Evolutionary conservation across 768 basidiomycete species (phyloP), one percentile per base, ranked within the genome.

Genomic region (Auricularia sp.): DNA sequence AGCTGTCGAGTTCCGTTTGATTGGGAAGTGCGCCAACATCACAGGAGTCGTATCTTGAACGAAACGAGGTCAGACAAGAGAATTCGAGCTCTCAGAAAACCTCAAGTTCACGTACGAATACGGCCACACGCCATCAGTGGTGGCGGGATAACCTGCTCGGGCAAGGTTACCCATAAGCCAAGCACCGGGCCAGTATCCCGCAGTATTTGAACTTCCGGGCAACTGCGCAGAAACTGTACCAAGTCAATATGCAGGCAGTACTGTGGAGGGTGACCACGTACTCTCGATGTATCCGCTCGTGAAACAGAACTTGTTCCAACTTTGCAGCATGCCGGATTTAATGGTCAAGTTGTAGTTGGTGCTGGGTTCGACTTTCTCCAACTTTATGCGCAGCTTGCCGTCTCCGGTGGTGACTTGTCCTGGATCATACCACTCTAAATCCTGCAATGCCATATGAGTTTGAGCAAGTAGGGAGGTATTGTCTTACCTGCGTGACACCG

Each of bases 301-400:
- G 76, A 96, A 94, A 77, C 92, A 98, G 68, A 98, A 90, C 75
- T 96, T 94, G 76, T 97, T 97, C 91, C 72, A 70, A 42, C n/a
- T 82, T 82, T 33, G 84, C 76, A 91, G 76, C 79, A 92, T 77
- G 11, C 84, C 89, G 51, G 89, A 85, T 69, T 84, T 81, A 71
- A 88, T 94, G 65, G 89, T 73, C 64, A 95, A 77, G 65, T 82
- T 82, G 72, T 95, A 88, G 45, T 81, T 90, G 65, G 77, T 72
- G 72, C 83, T 89, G n/a, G 45, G 54, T 63, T 70, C 75, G 54
- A 77, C 73, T 72, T 82, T 73, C 35, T 75, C 83, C 69, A 96
- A 75, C 2, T 88, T 92, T 70, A 96, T 85, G 67, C 88, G 82
- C 45, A 98, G 82, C 45, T 81, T 77, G 24, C 96, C 95, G 68